Percentiles rank a stretch among this genome's conserved stretches.
phyloP scores from a whole-genome alignment of 2,329 filamentous ascomycete genomes.

The Pseudogymnoascus sp. region DNA sequence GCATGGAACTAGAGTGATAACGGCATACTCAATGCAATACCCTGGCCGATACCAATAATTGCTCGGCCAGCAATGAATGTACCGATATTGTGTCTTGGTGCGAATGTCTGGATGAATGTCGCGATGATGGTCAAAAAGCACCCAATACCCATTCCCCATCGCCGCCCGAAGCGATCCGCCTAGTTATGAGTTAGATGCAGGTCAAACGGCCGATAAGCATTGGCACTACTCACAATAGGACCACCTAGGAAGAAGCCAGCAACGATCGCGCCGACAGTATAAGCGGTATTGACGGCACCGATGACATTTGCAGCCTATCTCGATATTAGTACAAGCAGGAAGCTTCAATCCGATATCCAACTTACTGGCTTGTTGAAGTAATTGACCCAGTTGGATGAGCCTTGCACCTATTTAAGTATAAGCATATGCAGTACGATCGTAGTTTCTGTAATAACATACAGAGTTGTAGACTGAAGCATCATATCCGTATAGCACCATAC shows the following conservation, averaged over 20 bases:
- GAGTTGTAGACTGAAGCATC: slow-evolving; percentile 70
- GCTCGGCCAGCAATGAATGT: slow-evolving; percentile 63
- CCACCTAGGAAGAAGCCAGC: slow-evolving; percentile 64
- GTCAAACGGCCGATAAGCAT: not conserved
- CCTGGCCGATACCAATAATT: slow-evolving; percentile 63
- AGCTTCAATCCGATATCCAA: not conserved
- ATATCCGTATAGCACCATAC: slow-evolving; percentile 70
- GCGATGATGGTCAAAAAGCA: slow-evolving; percentile 59
- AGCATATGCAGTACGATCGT: not conserved
- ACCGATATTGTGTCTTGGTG: slow-evolving; percentile 52
- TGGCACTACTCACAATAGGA: slow-evolving; percentile 39
- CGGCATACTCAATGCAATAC: slow-evolving; percentile 52
- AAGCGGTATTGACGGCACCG: slow-evolving; percentile 58
- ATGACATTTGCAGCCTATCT: slow-evolving; percentile 34
- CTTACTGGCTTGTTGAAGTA: slow-evolving; percentile 45
- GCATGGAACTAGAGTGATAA: not conserved
- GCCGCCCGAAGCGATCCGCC: slow-evolving; percentile 54
- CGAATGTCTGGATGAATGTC: slow-evolving; percentile 62
- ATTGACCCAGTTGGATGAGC: slow-evolving; percentile 56
- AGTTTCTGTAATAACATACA: slow-evolving; percentile 19
- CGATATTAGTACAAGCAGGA: slow-evolving; percentile 20
- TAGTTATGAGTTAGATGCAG: slow-evolving; percentile 11
- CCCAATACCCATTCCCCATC: slow-evolving; percentile 57
- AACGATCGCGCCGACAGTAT: slow-evolving; percentile 64
- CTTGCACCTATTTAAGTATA: slow-evolving; percentile 39